Conservation (phyloP, 2,329 filamentous ascomycete species). For the Juglanconis oblonga region DNA sequence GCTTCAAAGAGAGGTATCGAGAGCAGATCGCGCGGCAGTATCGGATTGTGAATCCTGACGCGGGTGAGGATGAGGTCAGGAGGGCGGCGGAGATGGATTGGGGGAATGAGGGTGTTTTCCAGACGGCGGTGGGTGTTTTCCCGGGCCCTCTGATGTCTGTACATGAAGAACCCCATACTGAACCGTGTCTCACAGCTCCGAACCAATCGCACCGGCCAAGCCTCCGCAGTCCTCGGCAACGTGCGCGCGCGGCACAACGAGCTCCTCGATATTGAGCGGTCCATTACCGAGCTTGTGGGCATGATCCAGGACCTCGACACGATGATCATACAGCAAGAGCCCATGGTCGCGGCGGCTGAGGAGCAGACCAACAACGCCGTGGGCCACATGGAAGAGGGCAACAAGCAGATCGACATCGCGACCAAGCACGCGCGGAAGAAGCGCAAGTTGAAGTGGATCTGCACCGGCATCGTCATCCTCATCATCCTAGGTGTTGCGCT, state of each 20-base stretch:
- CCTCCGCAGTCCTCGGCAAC: conserved; percentile 69
- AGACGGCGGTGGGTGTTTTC: conserved; percentile 65
- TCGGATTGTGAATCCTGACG: conserved; percentile 77
- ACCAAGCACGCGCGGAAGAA: conserved; percentile 64
- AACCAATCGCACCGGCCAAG: conserved; percentile 71
- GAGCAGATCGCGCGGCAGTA: conserved; percentile 80
- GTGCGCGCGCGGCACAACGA: conserved; percentile 82
- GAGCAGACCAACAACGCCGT: conserved; percentile 63
- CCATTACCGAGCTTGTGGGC: conserved; percentile 64
- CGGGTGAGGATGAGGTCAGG: conserved; percentile 68
- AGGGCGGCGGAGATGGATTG: conserved; percentile 69
- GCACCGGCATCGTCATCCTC: conserved; percentile 58
- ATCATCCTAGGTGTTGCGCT: conserved; percentile 55
- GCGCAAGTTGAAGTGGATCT: conserved; percentile 81
- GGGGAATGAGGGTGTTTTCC: conserved; percentile 78
- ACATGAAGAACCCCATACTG: not conserved
- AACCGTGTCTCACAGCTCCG: conserved; percentile 54
- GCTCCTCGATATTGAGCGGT: conserved; percentile 76
- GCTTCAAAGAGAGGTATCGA: conserved; percentile 68
- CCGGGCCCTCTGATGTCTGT: not conserved
- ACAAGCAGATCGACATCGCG: conserved; percentile 65
- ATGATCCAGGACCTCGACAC: conserved; percentile 75
- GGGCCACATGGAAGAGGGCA: conserved; percentile 66
- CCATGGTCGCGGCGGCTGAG: conserved; percentile 59
- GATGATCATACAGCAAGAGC: conserved; percentile 70